Conservation (phyloP, 1,284 basidiomycete genomes). For the Termitomyces sp. region DNA sequence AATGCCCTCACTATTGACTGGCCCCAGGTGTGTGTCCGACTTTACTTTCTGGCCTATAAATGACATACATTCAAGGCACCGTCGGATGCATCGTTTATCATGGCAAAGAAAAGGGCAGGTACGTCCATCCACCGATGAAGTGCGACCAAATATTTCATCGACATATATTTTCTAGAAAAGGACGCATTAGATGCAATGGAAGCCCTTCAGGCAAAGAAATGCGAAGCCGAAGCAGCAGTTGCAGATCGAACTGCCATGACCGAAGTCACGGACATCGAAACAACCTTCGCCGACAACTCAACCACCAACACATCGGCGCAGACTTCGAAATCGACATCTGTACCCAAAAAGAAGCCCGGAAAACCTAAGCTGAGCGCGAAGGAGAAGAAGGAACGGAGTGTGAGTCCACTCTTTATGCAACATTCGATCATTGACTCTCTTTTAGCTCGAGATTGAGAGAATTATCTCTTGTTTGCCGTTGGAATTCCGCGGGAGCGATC, state of each 20-base stretch:
- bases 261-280: constrained; percentile 38
- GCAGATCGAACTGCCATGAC: constrained; percentile 41
- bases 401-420: constrained; percentile 25
- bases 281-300: constrained; percentile 34
- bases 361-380: constrained; percentile 71
- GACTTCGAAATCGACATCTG: constrained; percentile 25
- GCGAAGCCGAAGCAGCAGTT: constrained; percentile 30
- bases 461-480: constrained; percentile 79
- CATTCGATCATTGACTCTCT: neutral
- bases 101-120: constrained; percentile 63
- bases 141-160: neutral
- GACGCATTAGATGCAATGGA: constrained; percentile 42
- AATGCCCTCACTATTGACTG: constrained; percentile 91
- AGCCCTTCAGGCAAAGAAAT: constrained; percentile 28
- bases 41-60: neutral
- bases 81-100: constrained; percentile 51
- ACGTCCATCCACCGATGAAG: neutral
- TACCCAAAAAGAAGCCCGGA: constrained; percentile 52
- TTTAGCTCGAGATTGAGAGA: constrained; percentile 62
- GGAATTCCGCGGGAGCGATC: constrained; percentile 87
- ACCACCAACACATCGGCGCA: constrained; percentile 29
- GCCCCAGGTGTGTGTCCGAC: constrained; percentile 59
- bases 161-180: constrained; percentile 32
- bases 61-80: constrained; percentile 43
- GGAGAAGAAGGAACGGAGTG: constrained; percentile 79